Base-by-base conservation (phyloP, 192 early-diverging fungal genomes). In the Coemansia pectinata region DNA sequence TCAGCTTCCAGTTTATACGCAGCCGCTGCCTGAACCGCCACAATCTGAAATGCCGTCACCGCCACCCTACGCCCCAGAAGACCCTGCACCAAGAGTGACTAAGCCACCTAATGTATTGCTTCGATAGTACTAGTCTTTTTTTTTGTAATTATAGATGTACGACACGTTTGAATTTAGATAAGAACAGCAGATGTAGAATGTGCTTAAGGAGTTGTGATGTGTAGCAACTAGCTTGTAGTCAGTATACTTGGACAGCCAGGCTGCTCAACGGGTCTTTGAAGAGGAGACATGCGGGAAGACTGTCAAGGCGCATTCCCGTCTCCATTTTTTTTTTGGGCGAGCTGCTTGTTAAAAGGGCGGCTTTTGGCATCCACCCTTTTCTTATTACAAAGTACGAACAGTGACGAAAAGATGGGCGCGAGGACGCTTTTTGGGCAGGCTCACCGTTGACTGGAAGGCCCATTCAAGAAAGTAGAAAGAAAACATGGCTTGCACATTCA, bases 91-190 rank as follows among this genome's bases (percentile, higher is more conserved):
- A 7, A 58, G 55, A 34, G 55, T 58, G 29, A 58, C 55, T 3
- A 58, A 58, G 55, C 55, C 55, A 34, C 55, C 55, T 31, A 58
- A 15, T 33, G 55, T 58, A 33, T 15, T 58, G 15, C 27, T 58
- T 17, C 55, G 55, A 6, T 58, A 58, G 55, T 19, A 17, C 31
- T 17, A 29, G 23, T 23, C 0, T 34, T 36, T 36, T 27, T 36
- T 36, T 27, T 55, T 55, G 25, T 55, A 55, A 25, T 29, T 55
- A 50, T 19, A 19, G n/a, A 47, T 47, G 15, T 19, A 19, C 7
- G n/a, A 50, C n/a, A 23, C 21, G 19, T 21, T 50, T 50, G 2
- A 50, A 17, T 14, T 42, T 45, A n/a, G 15, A 6, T n/a, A 19
- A 0, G 17, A 14, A 45, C 15, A 45, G 44, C 44, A n/a, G 5